Evolutionary conservation across 176 grass and related monocot genomes (phyloP), one percentile per base, ranked within the genome.

Genomic region (Avena insularis): DNA sequence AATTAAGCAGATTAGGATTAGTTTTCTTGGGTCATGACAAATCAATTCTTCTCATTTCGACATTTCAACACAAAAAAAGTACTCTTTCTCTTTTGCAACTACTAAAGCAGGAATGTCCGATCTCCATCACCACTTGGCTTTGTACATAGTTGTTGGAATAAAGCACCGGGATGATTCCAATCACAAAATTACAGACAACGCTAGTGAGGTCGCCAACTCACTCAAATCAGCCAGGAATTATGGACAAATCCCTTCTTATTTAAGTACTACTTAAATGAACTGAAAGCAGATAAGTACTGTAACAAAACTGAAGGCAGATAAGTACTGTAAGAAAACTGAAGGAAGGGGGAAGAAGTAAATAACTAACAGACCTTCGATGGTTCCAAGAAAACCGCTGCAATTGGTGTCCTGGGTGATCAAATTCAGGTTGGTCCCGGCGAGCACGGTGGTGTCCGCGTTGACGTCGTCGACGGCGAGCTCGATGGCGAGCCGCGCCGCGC

Each of bases 371-470:
- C 95, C 91, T 87, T 95, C 93, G 59, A 95, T 64, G 1, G 61
- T 93, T 33, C 92, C 93, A 79, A 98, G 46, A 85, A 98, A 98
- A 0, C 93, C 91, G 77, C 93, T 98, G 85, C 95, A 98, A 20
- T 93, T 93, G 71, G 95, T 98, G 82, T 98, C 95, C 77, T 93
- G 95, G 11, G 65, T 23, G 21, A 90, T 63, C 43, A 98, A 29
- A 33, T 65, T 90, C 38, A 98, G 87, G 17, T 3, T 89, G 4
- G 93, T 95, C 33, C 89, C 86, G 2, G 91, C 76, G 45, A 98
- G 93, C 20, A 98, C 82, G 47, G 78, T 54, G 40, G 17, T 17
- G 82, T 98, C 92, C 0, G 85, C 88, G 71, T 98, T 98, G 83
- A 98, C 91, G 56, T 98, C 95, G 48, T 90, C 91, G 49, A 92